Percentiles rank a stretch among this genome's conserved stretches.
Evolutionary conservation across 495 filamentous ascomycete species (phyloP).

Genomic region (Barbatosphaeria neglecta): DNA sequence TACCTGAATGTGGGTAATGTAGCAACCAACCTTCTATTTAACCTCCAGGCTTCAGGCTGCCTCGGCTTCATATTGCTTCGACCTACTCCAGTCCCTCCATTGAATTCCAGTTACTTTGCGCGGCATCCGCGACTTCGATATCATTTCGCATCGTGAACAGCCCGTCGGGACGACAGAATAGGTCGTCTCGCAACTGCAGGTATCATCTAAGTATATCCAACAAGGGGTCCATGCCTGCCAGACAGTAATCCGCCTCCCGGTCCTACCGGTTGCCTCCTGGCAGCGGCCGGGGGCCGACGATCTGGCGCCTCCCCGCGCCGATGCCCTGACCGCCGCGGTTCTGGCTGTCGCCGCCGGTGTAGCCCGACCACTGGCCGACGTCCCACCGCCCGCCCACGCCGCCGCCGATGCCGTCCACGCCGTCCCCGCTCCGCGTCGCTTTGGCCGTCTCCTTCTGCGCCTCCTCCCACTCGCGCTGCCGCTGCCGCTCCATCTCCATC

Average conservation of each 20-base stretch:
- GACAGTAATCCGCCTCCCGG: not conserved
- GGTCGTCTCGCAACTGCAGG: no score
- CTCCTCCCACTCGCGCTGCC: slow-evolving; percentile 92
- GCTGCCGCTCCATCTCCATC: slow-evolving; percentile 89
- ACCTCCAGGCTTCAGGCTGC: no score
- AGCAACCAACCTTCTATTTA: no score
- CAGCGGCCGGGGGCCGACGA: slow-evolving; percentile 62
- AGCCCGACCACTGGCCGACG: slow-evolving; percentile 76
- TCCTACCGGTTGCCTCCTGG: slow-evolving; percentile 22
- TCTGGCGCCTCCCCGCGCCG: slow-evolving; percentile 65
- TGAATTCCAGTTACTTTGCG: no score
- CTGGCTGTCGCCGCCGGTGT: slow-evolving; percentile 72
- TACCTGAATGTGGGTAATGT: no score
- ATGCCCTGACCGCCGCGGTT: slow-evolving; percentile 61
- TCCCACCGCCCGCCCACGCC: slow-evolving; percentile 63
- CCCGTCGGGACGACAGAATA: no score
- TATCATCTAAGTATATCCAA: no score
- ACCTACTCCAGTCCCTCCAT: no score
- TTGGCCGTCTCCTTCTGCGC: slow-evolving; percentile 61
- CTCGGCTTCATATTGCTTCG: no score
- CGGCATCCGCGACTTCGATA: no score
- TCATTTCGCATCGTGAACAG: no score
- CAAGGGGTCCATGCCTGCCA: not conserved
- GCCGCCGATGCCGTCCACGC: slow-evolving; percentile 41
- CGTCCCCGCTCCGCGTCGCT: slow-evolving; percentile 35